Conservation (phyloP, 495 filamentous ascomycete species). For the Daldinia caldariorum region DNA sequence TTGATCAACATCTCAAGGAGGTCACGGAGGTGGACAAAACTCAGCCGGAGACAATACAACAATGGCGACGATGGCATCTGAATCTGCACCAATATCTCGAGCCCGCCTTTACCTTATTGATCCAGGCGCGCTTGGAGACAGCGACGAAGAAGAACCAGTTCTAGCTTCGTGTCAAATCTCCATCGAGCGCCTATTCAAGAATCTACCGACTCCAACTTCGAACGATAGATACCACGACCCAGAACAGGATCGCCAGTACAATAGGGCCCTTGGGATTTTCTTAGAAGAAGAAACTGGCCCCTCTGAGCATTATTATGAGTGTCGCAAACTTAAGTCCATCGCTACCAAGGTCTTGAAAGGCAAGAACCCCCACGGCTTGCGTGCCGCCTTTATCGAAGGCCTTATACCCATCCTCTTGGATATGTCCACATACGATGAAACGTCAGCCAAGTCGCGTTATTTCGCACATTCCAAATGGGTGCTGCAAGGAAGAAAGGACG, state of each 20-base stretch:
- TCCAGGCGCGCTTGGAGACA: neutral
- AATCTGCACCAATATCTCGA: neutral
- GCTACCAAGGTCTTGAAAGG: neutral
- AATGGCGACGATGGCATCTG: neutral
- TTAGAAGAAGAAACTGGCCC: neutral
- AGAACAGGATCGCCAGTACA: neutral
- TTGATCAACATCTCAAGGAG: neutral
- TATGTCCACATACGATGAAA: neutral
- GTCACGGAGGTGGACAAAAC: neutral
- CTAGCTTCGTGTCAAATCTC: neutral
- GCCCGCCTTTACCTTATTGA: neutral
- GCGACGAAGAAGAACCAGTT: neutral
- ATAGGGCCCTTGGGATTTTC: neutral
- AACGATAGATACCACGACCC: neutral
- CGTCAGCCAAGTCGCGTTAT: constrained; percentile 5
- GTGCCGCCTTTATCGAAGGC: constrained; percentile 1
- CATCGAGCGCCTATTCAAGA: neutral
- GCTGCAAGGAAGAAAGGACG: neutral
- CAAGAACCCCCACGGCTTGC: neutral
- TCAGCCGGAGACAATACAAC: neutral
- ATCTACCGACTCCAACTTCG: neutral
- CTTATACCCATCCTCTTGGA: neutral
- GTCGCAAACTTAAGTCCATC: neutral
- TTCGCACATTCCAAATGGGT: constrained; percentile 13
- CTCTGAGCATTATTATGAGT: constrained; percentile 1